Conservation (phyloP, 768 basidiomycete genomes). For the Rhizopogon rudus region DNA sequence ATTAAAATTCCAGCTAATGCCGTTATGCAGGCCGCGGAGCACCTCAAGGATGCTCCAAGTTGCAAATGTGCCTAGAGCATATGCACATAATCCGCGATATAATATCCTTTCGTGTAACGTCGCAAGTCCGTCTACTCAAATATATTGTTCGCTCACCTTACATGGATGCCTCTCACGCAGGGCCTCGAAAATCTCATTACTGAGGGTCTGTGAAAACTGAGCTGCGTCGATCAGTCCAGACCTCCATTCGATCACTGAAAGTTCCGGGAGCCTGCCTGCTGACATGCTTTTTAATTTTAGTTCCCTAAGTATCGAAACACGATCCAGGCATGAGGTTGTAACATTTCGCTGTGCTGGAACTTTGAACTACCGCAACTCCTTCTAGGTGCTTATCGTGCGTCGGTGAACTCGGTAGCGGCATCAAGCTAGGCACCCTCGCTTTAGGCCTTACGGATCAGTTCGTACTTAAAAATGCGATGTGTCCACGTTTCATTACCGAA, state of each 20-base stretch:
- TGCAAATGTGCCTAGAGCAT: not conserved
- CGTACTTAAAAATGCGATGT: not conserved
- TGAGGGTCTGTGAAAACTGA: not conserved
- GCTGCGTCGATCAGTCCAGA: not conserved
- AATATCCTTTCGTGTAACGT: not conserved
- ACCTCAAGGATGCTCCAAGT: too few species aligned
- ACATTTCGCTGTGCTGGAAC: not conserved
- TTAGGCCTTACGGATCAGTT: not conserved
- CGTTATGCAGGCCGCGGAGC: too few species aligned
- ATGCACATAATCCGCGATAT: too few species aligned
- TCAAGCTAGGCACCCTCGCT: not conserved
- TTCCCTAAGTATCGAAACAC: not conserved
- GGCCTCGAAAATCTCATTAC: not conserved
- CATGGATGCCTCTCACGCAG: too few species aligned
- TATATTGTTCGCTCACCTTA: not conserved
- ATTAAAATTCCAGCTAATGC: too few species aligned
- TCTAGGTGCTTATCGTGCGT: not conserved
- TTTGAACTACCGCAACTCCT: not conserved
- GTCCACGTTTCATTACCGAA: not conserved
- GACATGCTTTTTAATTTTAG: not conserved
- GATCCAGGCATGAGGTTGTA: not conserved
- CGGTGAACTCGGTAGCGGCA: not conserved
- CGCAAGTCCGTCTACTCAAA: not conserved
- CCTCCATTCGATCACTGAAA: not conserved
- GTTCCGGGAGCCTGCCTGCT: not conserved